Conservation (phyloP, 2,329 filamentous ascomycete species). For the Diaporthe aspalathi region DNA sequence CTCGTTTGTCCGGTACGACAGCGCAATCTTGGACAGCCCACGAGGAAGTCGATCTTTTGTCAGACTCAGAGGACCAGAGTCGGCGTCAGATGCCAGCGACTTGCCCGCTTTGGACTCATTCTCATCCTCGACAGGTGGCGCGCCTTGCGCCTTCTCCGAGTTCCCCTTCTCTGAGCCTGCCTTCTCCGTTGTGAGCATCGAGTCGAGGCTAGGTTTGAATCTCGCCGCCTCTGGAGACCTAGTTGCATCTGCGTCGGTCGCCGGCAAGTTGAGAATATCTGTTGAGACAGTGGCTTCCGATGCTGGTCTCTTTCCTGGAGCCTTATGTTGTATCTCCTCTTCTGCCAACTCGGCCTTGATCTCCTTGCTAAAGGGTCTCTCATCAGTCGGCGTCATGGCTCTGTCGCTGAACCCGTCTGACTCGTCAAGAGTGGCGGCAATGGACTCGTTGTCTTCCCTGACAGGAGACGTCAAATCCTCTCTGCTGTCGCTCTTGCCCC, state of each 20-base stretch:
- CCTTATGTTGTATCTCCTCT: conserved; percentile 28
- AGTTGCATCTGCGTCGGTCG: background rate
- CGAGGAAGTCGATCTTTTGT: conserved; percentile 73
- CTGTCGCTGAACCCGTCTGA: conserved; percentile 52
- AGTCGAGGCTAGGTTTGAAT: conserved; percentile 13
- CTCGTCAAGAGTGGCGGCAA: conserved; percentile 67
- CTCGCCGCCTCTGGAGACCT: background rate
- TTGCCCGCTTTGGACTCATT: conserved; percentile 48
- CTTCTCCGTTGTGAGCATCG: conserved; percentile 37
- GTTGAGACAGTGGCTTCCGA: conserved; percentile 31
- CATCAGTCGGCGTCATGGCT: conserved; percentile 43
- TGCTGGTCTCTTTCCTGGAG: conserved; percentile 16
- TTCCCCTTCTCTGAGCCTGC: conserved; percentile 34
- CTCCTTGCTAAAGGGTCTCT: conserved; percentile 50
- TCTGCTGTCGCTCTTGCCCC: conserved; percentile 50
- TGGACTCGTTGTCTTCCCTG: conserved; percentile 61
- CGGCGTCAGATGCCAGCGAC: conserved; percentile 53
- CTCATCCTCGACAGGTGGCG: conserved; percentile 38
- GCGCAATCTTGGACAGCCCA: conserved; percentile 79
- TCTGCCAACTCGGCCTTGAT: conserved; percentile 54
- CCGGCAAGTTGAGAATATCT: conserved; percentile 41
- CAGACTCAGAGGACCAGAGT: conserved; percentile 60
- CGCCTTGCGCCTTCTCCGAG: conserved; percentile 39
- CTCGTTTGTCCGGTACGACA: conserved; percentile 91
- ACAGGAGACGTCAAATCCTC: conserved; percentile 56